Base-by-base conservation (phyloP, 2,329 filamentous ascomycete genomes). In the Blumeria hordei region DNA sequence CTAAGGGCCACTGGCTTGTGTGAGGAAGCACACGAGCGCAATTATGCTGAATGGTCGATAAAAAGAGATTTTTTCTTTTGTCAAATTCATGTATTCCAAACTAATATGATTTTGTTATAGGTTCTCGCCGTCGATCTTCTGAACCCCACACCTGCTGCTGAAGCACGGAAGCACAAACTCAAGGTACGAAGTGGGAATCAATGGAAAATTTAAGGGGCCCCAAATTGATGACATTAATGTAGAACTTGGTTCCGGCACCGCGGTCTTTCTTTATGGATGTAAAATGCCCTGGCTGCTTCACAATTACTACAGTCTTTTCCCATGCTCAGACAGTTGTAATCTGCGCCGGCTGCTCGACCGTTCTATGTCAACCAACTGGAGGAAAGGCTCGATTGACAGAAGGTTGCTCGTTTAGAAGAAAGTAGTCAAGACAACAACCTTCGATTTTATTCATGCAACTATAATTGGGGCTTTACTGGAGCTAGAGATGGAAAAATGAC, bases 261-360 rank as follows among this genome's bases (percentile, higher is more conserved):
- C 87, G 92, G 72, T 96, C 90, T 65, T 98, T 96, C 85, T 98
- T 98, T 86, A 98, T 98, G 92, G 92, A 98, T 72, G 92, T 98
- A 79, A 98, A 98, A 85, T 98, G 92, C 85, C 92, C 92, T 72
- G 92, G 92, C 69, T 98, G 92, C 86, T 98, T 96, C 84, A 95
- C 88, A 74, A 98, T 98, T 81, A 98, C 92, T 73, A 98, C 92
- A 73, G 92, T 98, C 75, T 98, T 96, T 86, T 96, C 90, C 62
- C 92, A 98, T 81, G 92, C 92, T 73, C 92, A 98, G 81, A 98
- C 92, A 71, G 92, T 98, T 72, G 92, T 98, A 74, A 93, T 96
- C 80, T 98, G 92, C 84, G 88, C 88, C 70, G 92, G 92, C 69
- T 98, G 92, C 86, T 94, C 90, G 68, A 95, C 93, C 68, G 92